These are phyloP conservation scores for Grammothele lineata DNA, from an alignment of 768 basidiomycete species.

Conservation along the genomic window DNA sequence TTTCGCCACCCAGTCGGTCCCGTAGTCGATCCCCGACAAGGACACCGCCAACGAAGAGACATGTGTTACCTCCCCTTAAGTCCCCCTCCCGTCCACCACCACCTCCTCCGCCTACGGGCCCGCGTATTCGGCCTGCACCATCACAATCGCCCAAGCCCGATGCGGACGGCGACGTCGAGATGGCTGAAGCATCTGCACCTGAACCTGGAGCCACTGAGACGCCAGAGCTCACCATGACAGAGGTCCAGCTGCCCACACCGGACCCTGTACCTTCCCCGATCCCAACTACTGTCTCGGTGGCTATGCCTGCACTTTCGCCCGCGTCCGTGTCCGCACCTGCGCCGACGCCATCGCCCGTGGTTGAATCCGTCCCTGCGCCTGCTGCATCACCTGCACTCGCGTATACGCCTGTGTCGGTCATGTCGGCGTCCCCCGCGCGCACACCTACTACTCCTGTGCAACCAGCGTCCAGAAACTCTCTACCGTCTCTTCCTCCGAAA, in stretches of 20 bases:
- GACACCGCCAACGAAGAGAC: conserved; percentile 10
- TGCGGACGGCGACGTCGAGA: conserved; percentile 10
- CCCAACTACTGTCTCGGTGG: no score
- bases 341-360: neutral
- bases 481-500: conserved; percentile 2
- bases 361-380: neutral
- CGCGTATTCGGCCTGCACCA: neutral
- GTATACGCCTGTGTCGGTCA: no score
- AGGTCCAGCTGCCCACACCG: neutral
- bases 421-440: no score
- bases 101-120: conserved; percentile 4
- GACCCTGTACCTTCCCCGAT: neutral
- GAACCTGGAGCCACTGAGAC: neutral
- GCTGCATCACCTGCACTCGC: neutral
- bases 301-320: no score
- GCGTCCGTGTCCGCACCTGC: neutral
- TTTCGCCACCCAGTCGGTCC: conserved; percentile 11
- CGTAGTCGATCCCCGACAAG: conserved; percentile 10
- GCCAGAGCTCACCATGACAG: no score
- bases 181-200: conserved; percentile 1
- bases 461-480: no score
- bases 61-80: conserved; percentile 11
- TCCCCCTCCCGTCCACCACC: conserved; percentile 8
- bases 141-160: neutral
- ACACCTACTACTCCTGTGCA: no score